Base-by-base conservation (phyloP, 768 basidiomycete species). In the Grammothele lineata region DNA sequence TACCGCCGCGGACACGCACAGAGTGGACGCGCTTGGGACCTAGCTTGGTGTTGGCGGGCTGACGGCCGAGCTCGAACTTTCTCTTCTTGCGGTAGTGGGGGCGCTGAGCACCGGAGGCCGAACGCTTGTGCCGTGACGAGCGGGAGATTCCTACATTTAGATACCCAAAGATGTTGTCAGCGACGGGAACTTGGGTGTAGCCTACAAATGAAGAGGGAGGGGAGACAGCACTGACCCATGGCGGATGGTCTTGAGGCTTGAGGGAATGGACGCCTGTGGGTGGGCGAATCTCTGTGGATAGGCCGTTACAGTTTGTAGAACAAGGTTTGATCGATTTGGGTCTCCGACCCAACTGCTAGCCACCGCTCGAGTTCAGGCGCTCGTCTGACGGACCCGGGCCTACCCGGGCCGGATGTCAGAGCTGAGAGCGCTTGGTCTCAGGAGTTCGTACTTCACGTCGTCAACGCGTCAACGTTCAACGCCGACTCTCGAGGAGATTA, bases 61-160 rank as follows among this genome's bases (percentile, higher is more conserved):
- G 96, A 67, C 96, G 92, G 67, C 95, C 96, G 63, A 97, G 85
- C 80, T 99, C 96, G 74, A 98, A 98, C 77, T 98, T 97, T 86
- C 96, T 85, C 91, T 98, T 99, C 83, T 99, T 99, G 80, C 95
- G 92, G 77, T 93, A 95, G 75, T 87, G 83, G 61, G 92, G 83
- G 62, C 88, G 86, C 72, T 92, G 88, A 50, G 88, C 91, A 63
- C 91, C 95, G 40, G 92, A 85, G 61, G 81, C 86, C 58, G 92
- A 88, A 67, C 94, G 92, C 75, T 98, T 98, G 81, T 98, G 92
- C 68, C 95, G 81, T 62, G 93, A 95, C 56, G 92, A 82, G 62
- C 95, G 87, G 64, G 95, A 89, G 69, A 98, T 97, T 92, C 94
- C 94, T 92, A 59, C 25, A 56, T 45, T 10, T 33, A n/a, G 43